Conservation (phyloP, 208 protist genomes). For the Herpetomonas tarakana region DNA sequence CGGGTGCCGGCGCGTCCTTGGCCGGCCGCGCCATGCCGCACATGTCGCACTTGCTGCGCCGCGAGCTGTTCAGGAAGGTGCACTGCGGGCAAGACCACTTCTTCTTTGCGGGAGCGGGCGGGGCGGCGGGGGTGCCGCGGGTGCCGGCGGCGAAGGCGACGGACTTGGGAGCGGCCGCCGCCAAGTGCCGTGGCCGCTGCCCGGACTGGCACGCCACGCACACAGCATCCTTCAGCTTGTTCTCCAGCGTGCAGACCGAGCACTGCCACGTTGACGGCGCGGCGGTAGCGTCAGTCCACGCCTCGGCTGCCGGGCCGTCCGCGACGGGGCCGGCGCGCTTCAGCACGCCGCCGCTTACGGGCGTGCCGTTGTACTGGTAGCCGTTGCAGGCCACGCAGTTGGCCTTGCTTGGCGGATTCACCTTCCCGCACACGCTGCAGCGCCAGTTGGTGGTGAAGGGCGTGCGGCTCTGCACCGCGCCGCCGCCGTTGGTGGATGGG, state of each 20-base stretch:
- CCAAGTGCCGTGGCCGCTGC: conserved; percentile 59
- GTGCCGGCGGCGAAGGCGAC: neutral
- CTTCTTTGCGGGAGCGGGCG: neutral
- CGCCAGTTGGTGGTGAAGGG: conserved; percentile 31
- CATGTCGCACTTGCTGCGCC: conserved; percentile 64
- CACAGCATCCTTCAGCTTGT: conserved; percentile 34
- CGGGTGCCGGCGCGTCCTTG: conserved; percentile 30
- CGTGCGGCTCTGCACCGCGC: conserved; percentile 1
- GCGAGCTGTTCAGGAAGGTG: conserved; percentile 63
- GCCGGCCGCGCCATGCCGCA: conserved; percentile 48
- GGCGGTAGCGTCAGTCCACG: conserved; percentile 3
- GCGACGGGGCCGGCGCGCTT: neutral
- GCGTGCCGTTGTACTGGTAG: conserved; percentile 67
- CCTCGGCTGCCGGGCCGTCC: neutral
- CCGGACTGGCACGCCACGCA: conserved; percentile 76
- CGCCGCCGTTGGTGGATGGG: conserved; percentile 3
- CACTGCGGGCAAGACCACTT: conserved; percentile 66
- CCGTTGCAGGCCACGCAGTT: conserved; percentile 59
- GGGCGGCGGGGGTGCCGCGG: neutral
- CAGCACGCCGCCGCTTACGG: conserved; percentile 8
- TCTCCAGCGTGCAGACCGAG: conserved; percentile 80
- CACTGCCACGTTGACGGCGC: conserved; percentile 49
- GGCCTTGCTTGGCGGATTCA: conserved; percentile 30
- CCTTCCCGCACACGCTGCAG: conserved; percentile 62
- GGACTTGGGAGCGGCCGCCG: conserved; percentile 9